Evolutionary conservation across 306 rosid genomes (phyloP).

Genomic region (Malus orientalis): DNA sequence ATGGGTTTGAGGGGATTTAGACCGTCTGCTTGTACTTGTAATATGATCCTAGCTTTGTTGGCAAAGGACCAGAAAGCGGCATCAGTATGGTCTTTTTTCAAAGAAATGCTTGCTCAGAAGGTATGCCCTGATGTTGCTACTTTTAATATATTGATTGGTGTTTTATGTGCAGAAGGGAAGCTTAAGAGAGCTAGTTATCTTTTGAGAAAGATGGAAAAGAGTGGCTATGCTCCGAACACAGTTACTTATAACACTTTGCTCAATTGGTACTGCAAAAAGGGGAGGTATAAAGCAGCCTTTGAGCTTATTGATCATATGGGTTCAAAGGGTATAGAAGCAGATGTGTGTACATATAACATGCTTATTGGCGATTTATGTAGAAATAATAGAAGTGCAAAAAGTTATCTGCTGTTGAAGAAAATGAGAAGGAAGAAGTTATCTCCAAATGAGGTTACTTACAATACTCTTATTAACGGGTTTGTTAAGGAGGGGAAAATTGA

Average conservation of each 20-base stretch:
- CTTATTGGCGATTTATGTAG: slow-evolving; percentile 59
- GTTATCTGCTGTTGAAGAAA: slow-evolving; percentile 55
- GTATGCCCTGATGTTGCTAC: slow-evolving; percentile 56
- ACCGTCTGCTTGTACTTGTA: slow-evolving; percentile 67
- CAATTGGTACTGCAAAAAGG: slow-evolving; percentile 67
- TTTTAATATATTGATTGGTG: slow-evolving; percentile 53
- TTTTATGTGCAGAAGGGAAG: slow-evolving; percentile 51
- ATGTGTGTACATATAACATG: slow-evolving; percentile 70
- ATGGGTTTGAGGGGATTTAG: slow-evolving; percentile 56
- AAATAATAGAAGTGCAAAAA: slow-evolving; percentile 56
- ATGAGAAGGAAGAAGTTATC: slow-evolving; percentile 57
- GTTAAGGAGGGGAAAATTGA: slow-evolving; percentile 65
- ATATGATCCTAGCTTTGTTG: slow-evolving; percentile 62
- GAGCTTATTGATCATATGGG: slow-evolving; percentile 62
- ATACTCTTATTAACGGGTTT: slow-evolving; percentile 67
- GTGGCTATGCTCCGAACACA: slow-evolving; percentile 43
- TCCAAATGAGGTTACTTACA: slow-evolving; percentile 60
- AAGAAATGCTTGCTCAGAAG: slow-evolving; percentile 48
- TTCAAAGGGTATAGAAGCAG: slow-evolving; percentile 57
- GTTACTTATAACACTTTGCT: slow-evolving; percentile 71
- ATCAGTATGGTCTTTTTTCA: slow-evolving; percentile 54
- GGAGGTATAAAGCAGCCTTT: slow-evolving; percentile 47
- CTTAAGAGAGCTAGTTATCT: slow-evolving; percentile 50
- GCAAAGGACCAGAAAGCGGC: slow-evolving; percentile 39
- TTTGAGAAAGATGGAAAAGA: slow-evolving; percentile 56